Conservation (phyloP, 2,329 filamentous ascomycete species). For the Calonectria hawksworthii region DNA sequence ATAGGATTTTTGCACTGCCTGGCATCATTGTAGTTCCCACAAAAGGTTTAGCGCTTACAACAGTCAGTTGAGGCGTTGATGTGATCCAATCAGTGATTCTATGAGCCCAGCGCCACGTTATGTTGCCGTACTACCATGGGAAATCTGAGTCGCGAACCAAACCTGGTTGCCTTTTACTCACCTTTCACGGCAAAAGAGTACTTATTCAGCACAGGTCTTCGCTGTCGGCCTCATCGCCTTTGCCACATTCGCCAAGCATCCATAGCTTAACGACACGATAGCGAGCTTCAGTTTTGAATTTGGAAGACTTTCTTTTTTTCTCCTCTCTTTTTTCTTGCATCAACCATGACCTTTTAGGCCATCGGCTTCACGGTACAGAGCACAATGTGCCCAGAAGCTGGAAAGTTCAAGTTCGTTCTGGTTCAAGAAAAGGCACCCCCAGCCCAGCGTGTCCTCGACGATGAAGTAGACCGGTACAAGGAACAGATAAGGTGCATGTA, state of each 20-base stretch:
- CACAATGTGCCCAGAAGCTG: background rate
- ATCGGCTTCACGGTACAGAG: background rate
- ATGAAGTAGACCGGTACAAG: background rate
- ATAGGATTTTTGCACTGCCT: background rate
- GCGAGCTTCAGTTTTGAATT: background rate
- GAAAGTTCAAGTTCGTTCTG: background rate
- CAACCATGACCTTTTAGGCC: too few relatives aligned
- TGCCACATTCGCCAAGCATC: too few relatives aligned
- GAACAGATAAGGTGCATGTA: background rate
- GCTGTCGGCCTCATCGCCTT: background rate
- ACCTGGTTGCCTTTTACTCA: background rate
- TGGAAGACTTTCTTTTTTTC: too few relatives aligned
- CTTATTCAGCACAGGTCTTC: background rate
- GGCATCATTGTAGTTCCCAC: background rate
- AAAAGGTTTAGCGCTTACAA: background rate
- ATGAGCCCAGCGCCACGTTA: background rate
- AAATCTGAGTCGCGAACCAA: background rate
- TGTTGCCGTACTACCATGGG: background rate
- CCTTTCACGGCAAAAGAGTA: background rate
- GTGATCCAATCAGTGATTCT: background rate
- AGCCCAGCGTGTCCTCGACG: background rate
- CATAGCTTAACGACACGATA: too few relatives aligned
- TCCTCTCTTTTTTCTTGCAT: too few relatives aligned
- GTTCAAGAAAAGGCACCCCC: background rate
- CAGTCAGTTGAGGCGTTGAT: background rate